Percentiles rank a stretch among this genome's conserved stretches.
phyloP scores from a whole-genome alignment of 805 yeast species.

The Yamadazyma sp. region DNA sequence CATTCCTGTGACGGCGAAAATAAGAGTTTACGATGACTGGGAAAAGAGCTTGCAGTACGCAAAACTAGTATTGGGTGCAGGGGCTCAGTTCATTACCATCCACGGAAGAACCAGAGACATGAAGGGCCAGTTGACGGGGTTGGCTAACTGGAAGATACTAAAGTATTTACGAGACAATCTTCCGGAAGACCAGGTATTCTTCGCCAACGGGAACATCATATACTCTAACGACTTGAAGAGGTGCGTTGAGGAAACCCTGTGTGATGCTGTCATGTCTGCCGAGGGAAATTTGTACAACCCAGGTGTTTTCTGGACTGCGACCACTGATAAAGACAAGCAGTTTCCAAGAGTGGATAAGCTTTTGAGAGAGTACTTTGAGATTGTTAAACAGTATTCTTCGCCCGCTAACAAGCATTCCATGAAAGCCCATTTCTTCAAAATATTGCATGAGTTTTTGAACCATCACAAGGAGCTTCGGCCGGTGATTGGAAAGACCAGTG shows the following conservation, averaged over 20 bases:
- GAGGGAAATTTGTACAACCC: constrained; percentile 95
- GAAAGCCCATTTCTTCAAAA: constrained; percentile 90
- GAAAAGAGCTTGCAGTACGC: constrained; percentile 86
- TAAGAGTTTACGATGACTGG: constrained; percentile 82
- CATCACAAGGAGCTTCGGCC: constrained; percentile 77
- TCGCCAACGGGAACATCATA: constrained; percentile 92
- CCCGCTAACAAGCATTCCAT: constrained; percentile 78
- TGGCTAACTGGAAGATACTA: constrained; percentile 89
- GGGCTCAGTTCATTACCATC: constrained; percentile 92
- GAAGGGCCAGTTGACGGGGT: constrained; percentile 95
- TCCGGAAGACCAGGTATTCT: constrained; percentile 77
- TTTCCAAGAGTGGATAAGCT: constrained; percentile 85
- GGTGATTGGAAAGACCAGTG: constrained; percentile 56
- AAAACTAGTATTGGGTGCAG: constrained; percentile 82
- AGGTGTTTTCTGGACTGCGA: constrained; percentile 70
- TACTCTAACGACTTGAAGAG: constrained; percentile 81
- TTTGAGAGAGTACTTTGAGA: constrained; percentile 84
- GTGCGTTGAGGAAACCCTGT: constrained; percentile 59
- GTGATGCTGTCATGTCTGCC: constrained; percentile 97
- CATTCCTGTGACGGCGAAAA: constrained; percentile 93
- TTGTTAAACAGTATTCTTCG: constrained; percentile 47
- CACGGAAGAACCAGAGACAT: constrained; percentile 96
- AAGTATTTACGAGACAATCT: constrained; percentile 74
- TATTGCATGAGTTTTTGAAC: constrained; percentile 77
- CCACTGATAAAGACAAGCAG: constrained; percentile 55